phyloP scores from a whole-genome alignment of 306 rosid genomes.

The Sophora flavescens region DNA sequence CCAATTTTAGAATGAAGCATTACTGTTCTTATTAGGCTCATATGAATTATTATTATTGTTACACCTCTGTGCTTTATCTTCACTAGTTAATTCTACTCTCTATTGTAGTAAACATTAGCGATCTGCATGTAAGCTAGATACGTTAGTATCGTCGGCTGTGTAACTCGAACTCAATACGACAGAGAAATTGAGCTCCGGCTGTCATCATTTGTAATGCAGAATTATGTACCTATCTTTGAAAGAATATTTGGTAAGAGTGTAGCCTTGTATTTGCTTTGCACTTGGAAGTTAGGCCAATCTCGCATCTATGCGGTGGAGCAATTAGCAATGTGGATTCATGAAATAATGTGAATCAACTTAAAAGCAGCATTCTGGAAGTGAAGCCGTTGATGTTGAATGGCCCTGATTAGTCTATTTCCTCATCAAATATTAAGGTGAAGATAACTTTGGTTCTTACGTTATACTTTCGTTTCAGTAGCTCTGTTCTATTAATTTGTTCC shows the following conservation, averaged over 20 bases:
- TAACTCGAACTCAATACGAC: not conserved
- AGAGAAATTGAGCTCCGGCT: not conserved
- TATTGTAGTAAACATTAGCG: no score
- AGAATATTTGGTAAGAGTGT: not conserved
- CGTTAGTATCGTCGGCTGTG: no score
- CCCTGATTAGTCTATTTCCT: not conserved
- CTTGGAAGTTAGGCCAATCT: not conserved
- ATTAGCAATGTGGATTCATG: not conserved
- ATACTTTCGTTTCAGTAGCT: no score
- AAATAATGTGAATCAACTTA: no score
- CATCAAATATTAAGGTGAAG: constrained; percentile 31
- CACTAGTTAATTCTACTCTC: no score
- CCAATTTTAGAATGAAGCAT: no score
- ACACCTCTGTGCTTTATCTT: no score
- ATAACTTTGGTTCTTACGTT: not conserved
- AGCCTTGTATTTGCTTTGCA: not conserved
- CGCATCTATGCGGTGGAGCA: not conserved
- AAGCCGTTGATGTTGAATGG: not conserved
- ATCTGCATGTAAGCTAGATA: no score
- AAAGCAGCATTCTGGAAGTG: not conserved
- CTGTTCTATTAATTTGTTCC: no score
- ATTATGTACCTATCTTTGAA: not conserved
- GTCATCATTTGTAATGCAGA: not conserved
- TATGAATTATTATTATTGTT: no score
- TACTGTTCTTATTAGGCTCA: no score